phyloP scores from a whole-genome alignment of 495 filamentous ascomycete species.

The Hapsidospora chrysogenum region DNA sequence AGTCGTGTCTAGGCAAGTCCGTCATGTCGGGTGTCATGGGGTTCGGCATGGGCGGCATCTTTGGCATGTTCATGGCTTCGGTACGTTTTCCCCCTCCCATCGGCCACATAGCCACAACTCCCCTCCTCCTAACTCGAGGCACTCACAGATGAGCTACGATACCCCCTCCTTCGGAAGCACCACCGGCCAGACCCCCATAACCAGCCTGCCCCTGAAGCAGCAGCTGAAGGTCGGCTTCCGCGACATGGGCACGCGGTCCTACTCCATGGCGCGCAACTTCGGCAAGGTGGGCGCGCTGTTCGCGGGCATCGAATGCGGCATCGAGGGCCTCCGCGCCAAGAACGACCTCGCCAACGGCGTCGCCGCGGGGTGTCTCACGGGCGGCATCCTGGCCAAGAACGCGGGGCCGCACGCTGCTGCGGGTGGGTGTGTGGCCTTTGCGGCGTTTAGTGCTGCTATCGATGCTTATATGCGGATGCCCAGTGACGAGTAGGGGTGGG shows the following conservation, averaged over 20 bases:
- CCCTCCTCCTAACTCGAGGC: not conserved
- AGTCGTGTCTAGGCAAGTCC: conserved; percentile 75
- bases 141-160: conserved; percentile 71
- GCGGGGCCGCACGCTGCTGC: conserved; percentile 84
- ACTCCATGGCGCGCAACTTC: conserved; percentile 84
- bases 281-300: conserved; percentile 81
- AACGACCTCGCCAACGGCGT: conserved; percentile 86
- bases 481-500: conserved; percentile 25
- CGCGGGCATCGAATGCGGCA: conserved; percentile 83
- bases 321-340: conserved; percentile 82
- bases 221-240: conserved; percentile 74
- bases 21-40: conserved; percentile 71
- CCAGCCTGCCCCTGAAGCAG: conserved; percentile 59
- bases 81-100: conserved; percentile 28
- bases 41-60: conserved; percentile 80
- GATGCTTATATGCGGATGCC: conserved; percentile 73
- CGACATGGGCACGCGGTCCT: conserved; percentile 81
- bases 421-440: conserved; percentile 83
- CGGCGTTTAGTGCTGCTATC: conserved; percentile 88
- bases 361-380: conserved; percentile 78
- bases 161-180: conserved; percentile 56
- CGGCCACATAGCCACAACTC: not conserved
- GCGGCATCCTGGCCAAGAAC: conserved; percentile 66
- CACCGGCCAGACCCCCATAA: conserved; percentile 35
- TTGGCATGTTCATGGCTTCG: conserved; percentile 89